A percentile compares a stretch with the other conserved stretches of the same genome.
phyloP scores from a whole-genome alignment of 257 asterid species.

The Lycium barbarum region DNA sequence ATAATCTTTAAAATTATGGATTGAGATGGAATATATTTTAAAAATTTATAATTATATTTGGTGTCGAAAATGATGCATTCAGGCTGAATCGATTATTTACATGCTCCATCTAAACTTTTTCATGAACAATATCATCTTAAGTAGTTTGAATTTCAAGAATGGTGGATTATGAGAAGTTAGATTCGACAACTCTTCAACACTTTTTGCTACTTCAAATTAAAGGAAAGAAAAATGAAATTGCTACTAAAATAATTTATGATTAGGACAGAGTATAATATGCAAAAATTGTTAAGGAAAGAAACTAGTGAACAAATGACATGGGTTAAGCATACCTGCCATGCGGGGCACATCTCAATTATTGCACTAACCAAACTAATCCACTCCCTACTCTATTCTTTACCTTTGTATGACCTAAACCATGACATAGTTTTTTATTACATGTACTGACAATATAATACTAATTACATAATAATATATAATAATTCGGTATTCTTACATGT shows the following conservation, averaged over 20 bases:
- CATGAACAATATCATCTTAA: too few species aligned
- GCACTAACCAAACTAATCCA: constrained; percentile 9
- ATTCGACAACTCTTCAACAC: neutral
- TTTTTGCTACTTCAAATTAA: neutral
- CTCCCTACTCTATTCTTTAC: neutral
- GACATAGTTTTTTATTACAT: too few species aligned
- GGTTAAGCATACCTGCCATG: constrained; percentile 29
- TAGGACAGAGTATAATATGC: neutral
- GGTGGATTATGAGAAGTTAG: neutral
- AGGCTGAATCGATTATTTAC: too few species aligned
- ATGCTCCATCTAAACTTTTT: too few species aligned
- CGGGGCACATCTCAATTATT: neutral
- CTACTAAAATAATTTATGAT: neutral
- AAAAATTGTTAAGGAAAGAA: neutral
- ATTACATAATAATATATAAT: too few species aligned
- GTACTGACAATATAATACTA: too few species aligned
- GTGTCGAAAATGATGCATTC: too few species aligned
- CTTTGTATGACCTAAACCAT: too few species aligned
- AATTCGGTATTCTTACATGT: too few species aligned
- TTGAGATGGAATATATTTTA: too few species aligned
- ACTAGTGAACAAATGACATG: neutral
- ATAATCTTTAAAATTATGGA: too few species aligned
- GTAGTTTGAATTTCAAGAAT: neutral
- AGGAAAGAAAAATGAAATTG: neutral
- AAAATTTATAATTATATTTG: too few species aligned